Base-by-base conservation (phyloP, 345 rosid genomes). In the Salix brachista region DNA sequence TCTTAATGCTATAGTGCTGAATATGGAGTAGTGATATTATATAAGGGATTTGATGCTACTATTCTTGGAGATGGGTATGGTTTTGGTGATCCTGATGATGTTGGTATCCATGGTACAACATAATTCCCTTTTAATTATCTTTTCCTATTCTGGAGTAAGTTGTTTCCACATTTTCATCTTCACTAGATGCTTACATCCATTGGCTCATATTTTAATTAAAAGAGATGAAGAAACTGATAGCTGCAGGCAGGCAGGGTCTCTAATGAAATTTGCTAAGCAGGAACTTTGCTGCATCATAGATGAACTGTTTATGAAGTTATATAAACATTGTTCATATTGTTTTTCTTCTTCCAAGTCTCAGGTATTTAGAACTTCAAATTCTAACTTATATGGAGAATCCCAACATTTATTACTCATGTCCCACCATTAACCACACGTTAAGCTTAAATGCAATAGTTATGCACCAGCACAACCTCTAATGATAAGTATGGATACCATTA, bases 31-130 rank as follows among this genome's bases (percentile, higher is more conserved):
- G 13, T 8, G 62, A 56, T 9, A 18, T 73, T 75, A 65, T 65
- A 81, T 81, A 77, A 87, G 90, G 91, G 93, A 5, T 87, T 87
- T 81, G 85, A 87, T 77, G 89, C 81, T 56, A 83, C 88, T 23
- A 85, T 90, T 79, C 83, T 90, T 84, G 90, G 86, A 79, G 90
- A 78, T 76, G 80, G 82, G 18, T 82, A 78, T 83, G 88, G 79
- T 50, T 84, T 74, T 77, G 89, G 86, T 56, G 80, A 80, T 70
- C 84, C 82, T 32, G 88, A 88, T 75, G 80, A 85, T 86, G 78
- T 85, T 23, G 86, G 90, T 60, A 81, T 86, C 60, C 89, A 87
- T 75, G 97, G 97, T 89, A 72, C 54, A 30, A 7, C n/a, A 70
- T 56, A 0, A 12, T 34, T 23, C 56, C 18, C 10, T 52, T 18